Conservation (phyloP, 495 filamentous ascomycete species). For the Talaromyces stipitatus region DNA sequence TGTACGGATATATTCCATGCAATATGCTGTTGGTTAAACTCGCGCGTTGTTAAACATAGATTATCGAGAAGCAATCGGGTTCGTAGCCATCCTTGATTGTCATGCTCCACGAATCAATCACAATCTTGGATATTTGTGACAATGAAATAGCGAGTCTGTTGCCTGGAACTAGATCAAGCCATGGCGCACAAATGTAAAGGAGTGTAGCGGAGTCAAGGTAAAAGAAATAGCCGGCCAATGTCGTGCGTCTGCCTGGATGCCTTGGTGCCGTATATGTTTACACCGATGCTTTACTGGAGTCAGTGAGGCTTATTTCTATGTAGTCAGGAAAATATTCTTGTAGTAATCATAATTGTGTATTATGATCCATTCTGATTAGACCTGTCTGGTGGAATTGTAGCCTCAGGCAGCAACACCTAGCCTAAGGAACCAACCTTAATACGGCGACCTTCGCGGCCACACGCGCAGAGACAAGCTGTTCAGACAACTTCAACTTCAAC, state of each 20-base stretch:
- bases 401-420: neutral
- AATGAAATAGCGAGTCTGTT: neutral
- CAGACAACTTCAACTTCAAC: neutral
- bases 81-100: neutral
- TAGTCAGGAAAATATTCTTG: neutral
- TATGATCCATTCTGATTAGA: neutral
- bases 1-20: neutral
- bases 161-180: conserved; percentile 2
- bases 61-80: neutral
- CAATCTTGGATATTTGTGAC: neutral
- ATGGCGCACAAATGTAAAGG: neutral
- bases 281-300: neutral
- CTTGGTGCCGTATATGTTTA: neutral
- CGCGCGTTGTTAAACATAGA: no score
- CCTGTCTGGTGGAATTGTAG: neutral
- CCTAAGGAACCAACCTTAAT: neutral
- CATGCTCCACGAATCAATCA: neutral
- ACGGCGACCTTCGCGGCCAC: conserved; percentile 1
- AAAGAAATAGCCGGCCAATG: neutral
- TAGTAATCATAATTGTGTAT: neutral
- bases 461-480: neutral
- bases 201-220: neutral
- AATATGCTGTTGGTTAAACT: no score
- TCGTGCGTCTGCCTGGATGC: neutral
- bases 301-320: neutral